phyloP scores from a whole-genome alignment of 352 stramenopile genomes.

The Pythium periplocum region DNA sequence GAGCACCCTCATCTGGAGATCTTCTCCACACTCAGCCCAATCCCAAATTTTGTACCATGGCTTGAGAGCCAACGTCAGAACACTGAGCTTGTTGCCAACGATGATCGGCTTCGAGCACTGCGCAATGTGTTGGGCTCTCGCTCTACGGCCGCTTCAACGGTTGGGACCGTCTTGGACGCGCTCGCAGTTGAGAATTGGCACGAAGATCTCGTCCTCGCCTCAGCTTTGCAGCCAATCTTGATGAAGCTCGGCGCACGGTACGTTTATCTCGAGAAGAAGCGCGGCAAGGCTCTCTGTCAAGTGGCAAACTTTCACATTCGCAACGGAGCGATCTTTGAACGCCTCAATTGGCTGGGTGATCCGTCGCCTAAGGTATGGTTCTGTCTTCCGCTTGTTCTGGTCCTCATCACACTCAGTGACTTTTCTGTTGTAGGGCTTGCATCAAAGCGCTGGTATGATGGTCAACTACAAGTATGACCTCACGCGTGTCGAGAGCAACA shows the following conservation, averaged over 20 bases:
- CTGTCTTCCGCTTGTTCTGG: not conserved
- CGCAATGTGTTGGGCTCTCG: slow-evolving; percentile 14
- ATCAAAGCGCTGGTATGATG: slow-evolving; percentile 77
- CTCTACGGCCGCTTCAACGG: slow-evolving; percentile 6
- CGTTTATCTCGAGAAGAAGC: slow-evolving; percentile 80
- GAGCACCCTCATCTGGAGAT: slow-evolving; percentile 70
- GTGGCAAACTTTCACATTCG: slow-evolving; percentile 85
- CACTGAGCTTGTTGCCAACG: slow-evolving; percentile 23
- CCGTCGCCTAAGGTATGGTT: slow-evolving; percentile 57
- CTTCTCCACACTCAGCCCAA: slow-evolving; percentile 94
- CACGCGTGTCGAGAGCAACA: slow-evolving; percentile 64
- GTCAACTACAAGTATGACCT: slow-evolving; percentile 88
- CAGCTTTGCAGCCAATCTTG: slow-evolving; percentile 55
- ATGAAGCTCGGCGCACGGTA: slow-evolving; percentile 61
- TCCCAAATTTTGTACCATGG: slow-evolving; percentile 92
- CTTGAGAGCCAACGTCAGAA: slow-evolving; percentile 76
- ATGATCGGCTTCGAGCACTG: slow-evolving; percentile 26
- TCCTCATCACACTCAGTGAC: not conserved
- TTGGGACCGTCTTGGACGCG: slow-evolving; percentile 26
- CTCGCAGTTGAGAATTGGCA: slow-evolving; percentile 50
- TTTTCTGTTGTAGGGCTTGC: slow-evolving; percentile 37
- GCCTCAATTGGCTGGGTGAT: slow-evolving; percentile 81
- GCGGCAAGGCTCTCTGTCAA: slow-evolving; percentile 71
- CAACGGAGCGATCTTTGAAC: slow-evolving; percentile 82
- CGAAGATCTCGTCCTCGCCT: slow-evolving; percentile 27